Evolutionary conservation across 805 yeast genomes (phyloP).

Genomic region (Candida xyloterini): DNA sequence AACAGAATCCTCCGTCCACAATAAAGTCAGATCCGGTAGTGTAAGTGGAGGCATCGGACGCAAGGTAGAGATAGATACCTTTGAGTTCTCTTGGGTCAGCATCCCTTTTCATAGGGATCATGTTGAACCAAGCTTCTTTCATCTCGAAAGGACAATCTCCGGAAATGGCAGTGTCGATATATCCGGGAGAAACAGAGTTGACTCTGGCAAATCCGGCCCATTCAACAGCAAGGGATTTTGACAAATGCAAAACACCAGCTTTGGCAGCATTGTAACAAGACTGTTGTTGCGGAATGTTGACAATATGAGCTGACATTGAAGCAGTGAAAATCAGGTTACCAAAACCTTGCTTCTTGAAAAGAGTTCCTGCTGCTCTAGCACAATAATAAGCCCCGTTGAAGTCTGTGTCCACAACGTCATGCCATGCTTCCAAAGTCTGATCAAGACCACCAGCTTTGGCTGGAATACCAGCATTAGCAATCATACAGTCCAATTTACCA

Average conservation of each 20-base stretch:
- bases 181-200: slow-evolving; percentile 48
- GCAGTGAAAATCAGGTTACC: slow-evolving; percentile 50
- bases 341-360: slow-evolving; percentile 41
- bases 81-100: slow-evolving; percentile 45
- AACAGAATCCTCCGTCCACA: slow-evolving; percentile 42
- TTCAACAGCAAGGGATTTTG: slow-evolving; percentile 43
- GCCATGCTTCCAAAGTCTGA: slow-evolving; percentile 29
- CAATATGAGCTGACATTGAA: slow-evolving; percentile 50
- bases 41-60: slow-evolving; percentile 47
- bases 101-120: slow-evolving; percentile 43
- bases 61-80: slow-evolving; percentile 48
- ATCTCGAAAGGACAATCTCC: slow-evolving; percentile 25
- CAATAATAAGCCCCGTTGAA: slow-evolving; percentile 47
- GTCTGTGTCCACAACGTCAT: slow-evolving; percentile 45
- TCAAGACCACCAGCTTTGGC: slow-evolving; percentile 32
- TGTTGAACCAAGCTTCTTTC: slow-evolving; percentile 26
- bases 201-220: slow-evolving; percentile 47
- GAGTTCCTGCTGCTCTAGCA: slow-evolving; percentile 44
- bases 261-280: slow-evolving; percentile 45
- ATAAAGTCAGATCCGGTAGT: slow-evolving; percentile 46
- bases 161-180: slow-evolving; percentile 43
- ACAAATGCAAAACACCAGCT: slow-evolving; percentile 44
- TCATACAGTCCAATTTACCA: slow-evolving; percentile 37
- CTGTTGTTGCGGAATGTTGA: slow-evolving; percentile 47
- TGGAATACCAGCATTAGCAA: slow-evolving; percentile 42